Evolutionary conservation across 2,329 filamentous ascomycete genomes (phyloP), one percentile per base, ranked within the genome.

Genomic region (Lasiodiplodia citricola): DNA sequence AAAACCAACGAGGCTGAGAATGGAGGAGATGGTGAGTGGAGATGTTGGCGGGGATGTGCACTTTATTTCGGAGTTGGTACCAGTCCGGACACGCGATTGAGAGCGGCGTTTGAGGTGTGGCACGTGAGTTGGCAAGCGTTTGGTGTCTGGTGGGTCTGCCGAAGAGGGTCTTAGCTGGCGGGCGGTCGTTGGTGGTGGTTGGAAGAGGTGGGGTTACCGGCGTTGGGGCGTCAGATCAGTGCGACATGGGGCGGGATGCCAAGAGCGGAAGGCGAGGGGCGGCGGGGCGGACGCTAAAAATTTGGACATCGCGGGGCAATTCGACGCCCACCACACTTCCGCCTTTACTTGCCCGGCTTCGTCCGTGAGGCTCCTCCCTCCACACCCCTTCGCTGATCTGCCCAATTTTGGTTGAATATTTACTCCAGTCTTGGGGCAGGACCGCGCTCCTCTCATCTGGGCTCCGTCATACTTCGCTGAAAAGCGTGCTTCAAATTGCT

Each of bases 221-320:
- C 41, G 25, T 18, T 41, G 58, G 25, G 50, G 58, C 8, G 60
- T 31, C 11, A 21, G 47, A 50, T 57, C 31, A 11, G 13, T 31
- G 16, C 10, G 18, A 23, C 55, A 50, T 8, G 57, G 60, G 60
- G 60, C 60, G 60, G 60, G 18, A 31, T 10, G 60, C 60, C 60
- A 64, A 64, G 60, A 4, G 47, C 47, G 60, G 44, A 51, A 7
- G 41, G 1, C 3, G 41, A n/a, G 58, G 47, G 60, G 60, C 58
- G 8, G 44, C 58, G 41, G 55, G 35, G 58, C 60, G 60, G 60
- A 28, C 60, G 60, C 60, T 38, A 51, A 64, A 64, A 64, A 64
- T 64, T 64, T 52, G 60, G 60, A 25, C 28, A 5, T 25, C 28
- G 60, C 60, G 57, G 57, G 57, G 57, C 57, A 28, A 11, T 7